Conservation (phyloP, 805 yeast species). For the Kuraishia cidri region DNA sequence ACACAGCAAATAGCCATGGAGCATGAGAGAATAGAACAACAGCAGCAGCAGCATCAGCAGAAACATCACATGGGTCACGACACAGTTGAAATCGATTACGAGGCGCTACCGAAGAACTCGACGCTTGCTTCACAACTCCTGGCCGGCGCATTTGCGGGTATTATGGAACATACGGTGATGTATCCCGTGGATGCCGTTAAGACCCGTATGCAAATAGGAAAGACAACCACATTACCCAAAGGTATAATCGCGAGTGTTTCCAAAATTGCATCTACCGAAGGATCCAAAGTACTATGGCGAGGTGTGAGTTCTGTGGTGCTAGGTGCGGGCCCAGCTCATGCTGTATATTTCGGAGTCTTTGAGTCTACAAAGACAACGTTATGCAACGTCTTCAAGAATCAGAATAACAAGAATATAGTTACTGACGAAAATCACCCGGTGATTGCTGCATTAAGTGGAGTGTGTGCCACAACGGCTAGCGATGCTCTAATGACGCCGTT, state of each 20-base stretch:
- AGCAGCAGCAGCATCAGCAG: too few relatives aligned
- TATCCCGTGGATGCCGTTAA: conserved; percentile 94
- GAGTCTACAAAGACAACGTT: conserved; percentile 66
- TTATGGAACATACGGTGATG: conserved; percentile 97
- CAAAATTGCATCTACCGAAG: conserved; percentile 78
- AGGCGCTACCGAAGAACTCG: conserved; percentile 82
- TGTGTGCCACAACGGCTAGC: conserved; percentile 84
- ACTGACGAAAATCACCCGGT: conserved; percentile 68
- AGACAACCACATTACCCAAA: conserved; percentile 13
- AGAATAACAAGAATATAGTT: conserved; percentile 34
- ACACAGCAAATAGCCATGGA: too few relatives aligned
- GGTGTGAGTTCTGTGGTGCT: conserved; percentile 87
- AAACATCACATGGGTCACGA: conserved; percentile 2
- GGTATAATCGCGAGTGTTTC: conserved; percentile 62
- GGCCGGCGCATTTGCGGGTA: conserved; percentile 99
- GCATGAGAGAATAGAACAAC: too few relatives aligned
- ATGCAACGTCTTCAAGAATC: conserved; percentile 21
- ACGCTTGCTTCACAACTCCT: conserved; percentile 71
- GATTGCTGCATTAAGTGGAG: conserved; percentile 82
- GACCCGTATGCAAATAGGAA: conserved; percentile 79
- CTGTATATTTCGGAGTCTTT: conserved; percentile 90
- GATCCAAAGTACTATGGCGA: conserved; percentile 83
- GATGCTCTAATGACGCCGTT: conserved; percentile 98
- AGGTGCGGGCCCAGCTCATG: conserved; percentile 99
- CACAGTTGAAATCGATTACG: conserved; percentile 65